Evolutionary conservation across 495 filamentous ascomycete species (phyloP).

Genomic region (Saxophila tyrrhenica): DNA sequence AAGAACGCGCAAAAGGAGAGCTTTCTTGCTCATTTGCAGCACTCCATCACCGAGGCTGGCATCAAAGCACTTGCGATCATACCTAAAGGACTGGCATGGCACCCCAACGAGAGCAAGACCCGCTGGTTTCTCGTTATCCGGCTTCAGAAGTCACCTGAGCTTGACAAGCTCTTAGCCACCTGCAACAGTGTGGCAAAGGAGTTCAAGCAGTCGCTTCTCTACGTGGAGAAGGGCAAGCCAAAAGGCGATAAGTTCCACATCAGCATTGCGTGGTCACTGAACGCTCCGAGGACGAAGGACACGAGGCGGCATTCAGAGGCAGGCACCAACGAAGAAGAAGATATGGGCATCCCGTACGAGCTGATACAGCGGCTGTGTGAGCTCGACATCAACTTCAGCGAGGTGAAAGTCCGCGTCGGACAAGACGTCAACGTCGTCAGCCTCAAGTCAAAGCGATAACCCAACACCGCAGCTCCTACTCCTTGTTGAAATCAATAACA

Average conservation of each 20-base stretch:
- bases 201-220: conserved; percentile 65
- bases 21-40: conserved; percentile 43
- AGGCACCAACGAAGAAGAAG: background rate
- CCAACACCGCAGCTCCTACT: background rate
- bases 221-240: conserved; percentile 27
- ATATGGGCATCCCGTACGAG: background rate
- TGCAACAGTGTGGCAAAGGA: conserved; percentile 50
- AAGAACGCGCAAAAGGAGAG: conserved; percentile 49
- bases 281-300: background rate
- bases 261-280: conserved; percentile 54
- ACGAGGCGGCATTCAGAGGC: background rate
- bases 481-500: conserved; percentile 39
- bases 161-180: conserved; percentile 51
- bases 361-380: background rate
- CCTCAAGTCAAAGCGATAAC: background rate
- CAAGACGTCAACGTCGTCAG: conserved; percentile 7
- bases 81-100: conserved; percentile 47
- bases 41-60: conserved; percentile 30
- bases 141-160: conserved; percentile 38
- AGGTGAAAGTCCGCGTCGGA: conserved; percentile 19
- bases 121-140: conserved; percentile 81
- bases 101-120: conserved; percentile 59
- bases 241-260: conserved; percentile 50
- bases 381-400: conserved; percentile 6
- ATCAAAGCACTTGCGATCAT: conserved; percentile 38